A percentile compares a stretch with the other conserved stretches of the same genome.
Evolutionary conservation across 352 stramenopile species (phyloP).

Genomic region (Pythium rishiriense): DNA sequence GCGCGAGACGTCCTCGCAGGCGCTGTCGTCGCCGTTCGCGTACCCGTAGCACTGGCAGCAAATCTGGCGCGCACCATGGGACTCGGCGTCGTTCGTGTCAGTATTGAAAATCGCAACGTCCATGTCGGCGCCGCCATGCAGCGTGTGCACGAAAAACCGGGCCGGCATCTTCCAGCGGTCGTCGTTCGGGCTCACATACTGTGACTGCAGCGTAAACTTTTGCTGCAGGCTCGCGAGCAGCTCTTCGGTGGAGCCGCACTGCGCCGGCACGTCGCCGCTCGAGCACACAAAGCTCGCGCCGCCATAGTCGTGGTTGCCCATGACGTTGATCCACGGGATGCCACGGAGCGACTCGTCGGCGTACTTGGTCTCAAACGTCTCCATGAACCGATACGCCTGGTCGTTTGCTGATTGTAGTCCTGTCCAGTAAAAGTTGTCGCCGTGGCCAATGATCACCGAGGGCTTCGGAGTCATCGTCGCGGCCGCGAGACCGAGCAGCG

Average conservation of each 20-base stretch:
- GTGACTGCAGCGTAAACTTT: slow-evolving; percentile 69
- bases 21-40: slow-evolving; percentile 52
- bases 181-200: slow-evolving; percentile 76
- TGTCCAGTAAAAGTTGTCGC: slow-evolving; percentile 65
- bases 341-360: slow-evolving; percentile 41
- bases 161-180: slow-evolving; percentile 78
- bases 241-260: slow-evolving; percentile 51
- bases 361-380: slow-evolving; percentile 85
- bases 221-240: slow-evolving; percentile 49
- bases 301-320: slow-evolving; percentile 87
- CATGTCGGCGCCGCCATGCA: slow-evolving; percentile 38
- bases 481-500: slow-evolving; percentile 35
- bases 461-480: slow-evolving; percentile 26
- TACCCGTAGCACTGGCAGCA: slow-evolving; percentile 85
- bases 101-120: slow-evolving; percentile 83
- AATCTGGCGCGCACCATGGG: slow-evolving; percentile 65
- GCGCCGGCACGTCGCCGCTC: slow-evolving; percentile 33
- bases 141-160: slow-evolving; percentile 75
- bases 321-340: slow-evolving; percentile 82
- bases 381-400: slow-evolving; percentile 64
- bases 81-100: slow-evolving; percentile 67
- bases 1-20: slow-evolving; percentile 59
- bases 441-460: slow-evolving; percentile 39
- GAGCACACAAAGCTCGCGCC: slow-evolving; percentile 74
- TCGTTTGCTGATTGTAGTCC: slow-evolving; percentile 54